These are phyloP conservation scores for Phlebopus sp. DNA, from an alignment of 1,284 basidiomycete genomes.

Conservation along the genomic window DNA sequence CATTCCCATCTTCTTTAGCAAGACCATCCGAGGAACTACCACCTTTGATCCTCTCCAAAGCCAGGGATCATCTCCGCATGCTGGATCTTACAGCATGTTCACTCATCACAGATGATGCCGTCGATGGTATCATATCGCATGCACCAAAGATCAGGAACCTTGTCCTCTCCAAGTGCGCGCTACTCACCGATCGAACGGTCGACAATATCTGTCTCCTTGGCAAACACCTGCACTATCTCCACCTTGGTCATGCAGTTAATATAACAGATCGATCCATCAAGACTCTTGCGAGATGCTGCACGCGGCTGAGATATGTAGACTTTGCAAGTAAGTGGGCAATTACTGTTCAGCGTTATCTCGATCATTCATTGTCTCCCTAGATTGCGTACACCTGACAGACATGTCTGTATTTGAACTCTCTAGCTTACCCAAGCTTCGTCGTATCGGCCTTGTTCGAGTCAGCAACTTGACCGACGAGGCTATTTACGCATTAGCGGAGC, in stretches of 20 bases:
- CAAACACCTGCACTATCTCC: constrained; percentile 91
- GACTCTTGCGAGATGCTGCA: constrained; percentile 83
- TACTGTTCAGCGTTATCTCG: neutral
- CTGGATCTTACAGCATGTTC: constrained; percentile 88
- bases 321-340: constrained; percentile 76
- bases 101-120: constrained; percentile 81
- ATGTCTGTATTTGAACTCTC: constrained; percentile 92
- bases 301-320: constrained; percentile 94
- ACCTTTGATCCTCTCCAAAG: constrained; percentile 56
- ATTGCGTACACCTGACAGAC: constrained; percentile 88
- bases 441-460: constrained; percentile 94
- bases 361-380: constrained; percentile 37
- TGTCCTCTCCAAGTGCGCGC: constrained; percentile 87
- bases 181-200: constrained; percentile 84
- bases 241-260: constrained; percentile 86
- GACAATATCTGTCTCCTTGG: constrained; percentile 87
- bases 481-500: constrained; percentile 82
- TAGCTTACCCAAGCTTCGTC: constrained; percentile 83
- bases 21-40: constrained; percentile 47
- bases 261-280: constrained; percentile 92
- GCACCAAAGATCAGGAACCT: constrained; percentile 91
- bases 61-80: constrained; percentile 83
- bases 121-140: constrained; percentile 87
- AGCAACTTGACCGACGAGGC: constrained; percentile 92
- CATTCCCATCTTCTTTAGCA: constrained; percentile 41